Conservation (phyloP, 805 yeast genomes). For the Candida nemodendra region DNA sequence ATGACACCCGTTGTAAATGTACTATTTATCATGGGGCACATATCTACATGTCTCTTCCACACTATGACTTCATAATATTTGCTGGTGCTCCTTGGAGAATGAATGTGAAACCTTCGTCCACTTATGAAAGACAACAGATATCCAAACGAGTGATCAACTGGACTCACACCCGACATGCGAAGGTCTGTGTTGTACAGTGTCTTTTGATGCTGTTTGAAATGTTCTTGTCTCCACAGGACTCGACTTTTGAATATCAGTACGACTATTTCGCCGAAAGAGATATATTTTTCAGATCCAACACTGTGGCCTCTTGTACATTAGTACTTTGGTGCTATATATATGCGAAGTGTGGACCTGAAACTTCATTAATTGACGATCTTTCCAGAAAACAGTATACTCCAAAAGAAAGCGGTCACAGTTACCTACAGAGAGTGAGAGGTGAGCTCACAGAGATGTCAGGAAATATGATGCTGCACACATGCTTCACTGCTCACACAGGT, state of each 20-base stretch:
- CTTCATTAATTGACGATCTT: conserved; percentile 23
- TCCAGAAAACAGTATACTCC: neutral
- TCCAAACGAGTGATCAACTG: conserved; percentile 51
- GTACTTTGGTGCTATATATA: conserved; percentile 55
- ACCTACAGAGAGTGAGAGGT: conserved; percentile 47
- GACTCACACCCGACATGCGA: conserved; percentile 48
- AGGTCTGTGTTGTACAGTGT: conserved; percentile 57
- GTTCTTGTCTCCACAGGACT: conserved; percentile 54
- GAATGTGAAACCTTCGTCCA: conserved; percentile 58
- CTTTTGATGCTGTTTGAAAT: conserved; percentile 60
- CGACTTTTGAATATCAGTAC: conserved; percentile 39
- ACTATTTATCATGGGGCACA: conserved; percentile 75
- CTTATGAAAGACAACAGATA: conserved; percentile 48
- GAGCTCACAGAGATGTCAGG: conserved; percentile 38
- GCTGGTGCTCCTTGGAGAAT: conserved; percentile 83
- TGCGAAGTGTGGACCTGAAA: conserved; percentile 47
- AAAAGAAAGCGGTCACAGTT: conserved; percentile 49
- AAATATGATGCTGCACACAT: conserved; percentile 31
- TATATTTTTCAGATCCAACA: conserved; percentile 44
- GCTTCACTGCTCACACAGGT: conserved; percentile 34
- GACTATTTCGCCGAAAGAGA: conserved; percentile 53
- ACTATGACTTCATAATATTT: conserved; percentile 73
- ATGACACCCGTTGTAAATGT: conserved; percentile 54
- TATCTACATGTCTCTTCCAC: conserved; percentile 66
- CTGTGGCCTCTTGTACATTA: conserved; percentile 40